Conservation (phyloP, 2,329 filamentous ascomycete genomes). For the Neofusicoccum kwambonambiense region DNA sequence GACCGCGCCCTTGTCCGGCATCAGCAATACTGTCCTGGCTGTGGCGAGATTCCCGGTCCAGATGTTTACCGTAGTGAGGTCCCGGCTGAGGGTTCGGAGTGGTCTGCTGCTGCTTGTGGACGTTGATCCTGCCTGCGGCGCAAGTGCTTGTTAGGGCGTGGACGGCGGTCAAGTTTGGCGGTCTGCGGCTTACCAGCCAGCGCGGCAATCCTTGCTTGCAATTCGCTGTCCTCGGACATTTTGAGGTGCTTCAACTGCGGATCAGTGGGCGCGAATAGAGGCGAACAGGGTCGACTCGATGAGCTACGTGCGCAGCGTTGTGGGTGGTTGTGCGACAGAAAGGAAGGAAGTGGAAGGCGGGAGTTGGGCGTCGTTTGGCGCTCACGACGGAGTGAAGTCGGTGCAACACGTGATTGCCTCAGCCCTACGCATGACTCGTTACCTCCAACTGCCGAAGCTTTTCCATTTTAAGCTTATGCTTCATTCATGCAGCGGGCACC, state of each 20-base stretch:
- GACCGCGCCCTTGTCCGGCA: constrained; percentile 19
- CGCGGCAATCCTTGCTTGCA: constrained; percentile 56
- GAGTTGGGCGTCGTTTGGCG: neutral
- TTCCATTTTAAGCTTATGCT: constrained; percentile 6
- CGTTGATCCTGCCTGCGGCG: constrained; percentile 72
- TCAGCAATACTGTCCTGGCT: constrained; percentile 10
- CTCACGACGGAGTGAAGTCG: constrained; percentile 4
- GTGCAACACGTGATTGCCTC: constrained; percentile 3
- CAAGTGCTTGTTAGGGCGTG: neutral
- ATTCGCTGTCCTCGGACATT: constrained; percentile 56
- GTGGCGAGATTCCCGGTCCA: constrained; percentile 40
- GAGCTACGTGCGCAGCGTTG: neutral
- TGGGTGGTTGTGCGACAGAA: constrained; percentile 2
- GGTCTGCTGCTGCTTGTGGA: constrained; percentile 59
- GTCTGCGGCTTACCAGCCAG: constrained; percentile 51
- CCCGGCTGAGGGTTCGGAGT: constrained; percentile 44
- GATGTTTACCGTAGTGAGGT: constrained; percentile 19
- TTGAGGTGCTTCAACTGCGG: neutral
- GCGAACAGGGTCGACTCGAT: neutral
- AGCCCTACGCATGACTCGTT: constrained; percentile 11
- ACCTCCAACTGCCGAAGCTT: neutral
- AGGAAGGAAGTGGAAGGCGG: neutral
- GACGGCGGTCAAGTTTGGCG: constrained; percentile 16
- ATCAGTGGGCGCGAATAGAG: neutral
- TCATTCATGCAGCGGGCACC: neutral